Evolutionary conservation across 2,329 filamentous ascomycete genomes (phyloP), one percentile per base, ranked within the genome.

Genomic region (Fusarium sp.): DNA sequence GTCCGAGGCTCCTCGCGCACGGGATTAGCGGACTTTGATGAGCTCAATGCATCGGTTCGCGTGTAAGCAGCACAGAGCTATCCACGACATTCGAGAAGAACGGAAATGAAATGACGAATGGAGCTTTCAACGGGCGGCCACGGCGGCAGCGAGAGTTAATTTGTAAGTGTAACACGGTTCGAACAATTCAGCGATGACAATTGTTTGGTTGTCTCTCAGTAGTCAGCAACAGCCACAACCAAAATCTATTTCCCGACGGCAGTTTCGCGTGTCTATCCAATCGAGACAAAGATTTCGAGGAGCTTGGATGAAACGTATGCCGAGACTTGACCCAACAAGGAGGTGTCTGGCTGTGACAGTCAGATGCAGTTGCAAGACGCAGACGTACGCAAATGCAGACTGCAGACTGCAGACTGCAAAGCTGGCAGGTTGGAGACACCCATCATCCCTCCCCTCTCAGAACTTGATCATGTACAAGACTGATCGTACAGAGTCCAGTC

Each of bases 241-340:
- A 47, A 60, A 51, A 67, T 62, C n/a, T 59, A 60, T 60, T 60
- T 47, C 55, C 67, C 48, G 58, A 45, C 54, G 46, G 49, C 48
- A 59, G 41, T 48, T 58, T 70, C 63, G 67, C 54, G 58, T 64
- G 54, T 56, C 54, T 43, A 52, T 64, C 62, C 58, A 70, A 56
- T 70, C 48, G 67, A 58, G 45, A 59, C 53, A 46, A 46, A 46
- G 62, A 62, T 25, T 47, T 58, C n/a, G 45, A 56, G 54, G 49
- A 65, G 27, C 58, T 68, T 68, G 40, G 40, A 58, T 70, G 67
- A 70, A 71, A 70, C 67, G 53, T 55, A 55, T 60, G 58, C 64
- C 67, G 67, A 70, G 63, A 71, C 54, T 68, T 67, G 34, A 27
- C 29, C 62, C 46, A 64, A 58, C 59, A 64, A 66, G 63, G 63